These are phyloP conservation scores for Miamiensis avidus DNA, from an alignment of 169 alveolate species.

Conservation along the genomic window DNA sequence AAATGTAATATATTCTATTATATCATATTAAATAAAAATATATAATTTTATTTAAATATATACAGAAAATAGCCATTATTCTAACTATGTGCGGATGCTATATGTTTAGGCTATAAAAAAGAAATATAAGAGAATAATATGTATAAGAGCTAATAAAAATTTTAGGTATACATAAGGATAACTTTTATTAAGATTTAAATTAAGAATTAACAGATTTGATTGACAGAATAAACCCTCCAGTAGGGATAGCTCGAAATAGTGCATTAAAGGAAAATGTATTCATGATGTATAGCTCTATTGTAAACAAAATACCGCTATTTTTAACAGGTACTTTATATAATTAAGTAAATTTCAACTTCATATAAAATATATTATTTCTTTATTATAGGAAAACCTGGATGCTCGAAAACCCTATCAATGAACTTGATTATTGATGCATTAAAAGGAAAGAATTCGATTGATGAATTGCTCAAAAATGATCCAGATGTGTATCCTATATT, in stretches of 20 bases:
- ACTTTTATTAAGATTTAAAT: neutral
- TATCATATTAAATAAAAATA: too few species aligned
- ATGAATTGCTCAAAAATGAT: slow-evolving; percentile 34
- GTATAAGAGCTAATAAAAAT: neutral
- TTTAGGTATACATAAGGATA: neutral
- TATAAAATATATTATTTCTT: too few species aligned
- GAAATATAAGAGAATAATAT: neutral
- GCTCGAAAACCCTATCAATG: slow-evolving; percentile 62
- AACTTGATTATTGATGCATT: slow-evolving; percentile 47
- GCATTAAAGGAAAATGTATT: slow-evolving; percentile 44
- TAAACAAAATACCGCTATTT: slow-evolving; percentile 44
- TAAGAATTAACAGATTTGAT: neutral
- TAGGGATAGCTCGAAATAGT: slow-evolving; percentile 1
- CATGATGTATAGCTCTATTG: slow-evolving; percentile 28
- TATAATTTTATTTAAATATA: too few species aligned
- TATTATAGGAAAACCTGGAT: slow-evolving; percentile 47
- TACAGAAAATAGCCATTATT: neutral
- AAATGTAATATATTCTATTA: too few species aligned
- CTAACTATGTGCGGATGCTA: neutral
- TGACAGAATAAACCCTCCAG: neutral
- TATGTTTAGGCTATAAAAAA: neutral
- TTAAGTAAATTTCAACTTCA: too few species aligned
- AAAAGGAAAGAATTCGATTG: slow-evolving; percentile 50
- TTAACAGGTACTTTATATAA: slow-evolving; percentile 36
- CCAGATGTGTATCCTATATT: slow-evolving; percentile 39